A percentile compares a stretch with the other conserved stretches of the same genome.
phyloP scores from a whole-genome alignment of 176 grass and related monocot genomes.

The Zoysia pacifica region DNA sequence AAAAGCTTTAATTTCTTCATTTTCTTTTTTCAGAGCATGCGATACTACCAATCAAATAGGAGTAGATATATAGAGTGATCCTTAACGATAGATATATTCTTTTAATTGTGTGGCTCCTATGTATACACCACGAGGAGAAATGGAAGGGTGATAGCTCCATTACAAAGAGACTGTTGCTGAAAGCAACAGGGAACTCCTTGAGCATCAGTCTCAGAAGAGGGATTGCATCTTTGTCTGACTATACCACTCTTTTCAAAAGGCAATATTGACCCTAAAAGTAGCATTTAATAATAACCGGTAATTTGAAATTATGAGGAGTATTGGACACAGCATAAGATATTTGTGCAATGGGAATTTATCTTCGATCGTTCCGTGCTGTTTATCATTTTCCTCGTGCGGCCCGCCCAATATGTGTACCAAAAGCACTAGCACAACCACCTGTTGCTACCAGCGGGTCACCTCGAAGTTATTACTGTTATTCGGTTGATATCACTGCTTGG shows the following conservation, averaged over 20 bases:
- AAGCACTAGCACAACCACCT: slow-evolving; percentile 31
- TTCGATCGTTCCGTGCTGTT: background rate
- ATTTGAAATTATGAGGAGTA: background rate
- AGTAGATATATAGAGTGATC: background rate
- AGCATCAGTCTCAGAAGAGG: background rate
- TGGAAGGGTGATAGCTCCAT: slow-evolving; percentile 7
- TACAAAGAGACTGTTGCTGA: background rate
- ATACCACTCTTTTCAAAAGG: background rate
- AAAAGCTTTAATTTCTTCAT: no score
- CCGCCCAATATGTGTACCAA: background rate
- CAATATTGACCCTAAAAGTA: background rate
- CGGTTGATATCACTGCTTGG: slow-evolving; percentile 37
- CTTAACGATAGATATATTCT: background rate
- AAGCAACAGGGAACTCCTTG: background rate
- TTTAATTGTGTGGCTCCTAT: background rate
- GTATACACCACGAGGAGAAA: slow-evolving; percentile 20
- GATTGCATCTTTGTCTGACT: background rate
- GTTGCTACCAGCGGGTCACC: slow-evolving; percentile 13
- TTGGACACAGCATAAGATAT: background rate
- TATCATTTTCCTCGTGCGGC: background rate
- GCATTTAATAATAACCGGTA: background rate
- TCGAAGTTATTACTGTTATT: slow-evolving; percentile 52
- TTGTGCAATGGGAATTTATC: background rate
- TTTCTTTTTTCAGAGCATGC: background rate
- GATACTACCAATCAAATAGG: background rate